Evolutionary conservation across 176 grass and related monocot genomes (phyloP).

Genomic region (Oryza rufipogon): DNA sequence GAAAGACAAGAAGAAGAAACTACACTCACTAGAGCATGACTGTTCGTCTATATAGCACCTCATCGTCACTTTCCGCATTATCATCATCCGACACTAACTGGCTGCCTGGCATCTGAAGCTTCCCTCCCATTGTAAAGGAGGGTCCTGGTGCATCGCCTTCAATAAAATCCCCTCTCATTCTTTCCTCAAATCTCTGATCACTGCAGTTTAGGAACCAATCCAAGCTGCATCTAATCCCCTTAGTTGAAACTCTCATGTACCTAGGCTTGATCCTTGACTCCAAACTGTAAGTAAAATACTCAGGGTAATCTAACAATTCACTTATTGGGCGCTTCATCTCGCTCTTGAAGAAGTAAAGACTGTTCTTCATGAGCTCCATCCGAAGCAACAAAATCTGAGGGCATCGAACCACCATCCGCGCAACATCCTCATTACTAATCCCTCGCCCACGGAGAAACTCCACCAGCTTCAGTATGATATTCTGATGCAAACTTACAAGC

Average conservation of each 20-base stretch:
- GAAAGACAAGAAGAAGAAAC: conserved; percentile 28
- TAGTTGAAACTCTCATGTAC: conserved; percentile 64
- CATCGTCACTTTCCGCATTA: conserved; percentile 76
- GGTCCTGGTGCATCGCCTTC: conserved; percentile 77
- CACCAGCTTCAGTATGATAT: conserved; percentile 68
- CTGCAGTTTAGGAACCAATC: conserved; percentile 99
- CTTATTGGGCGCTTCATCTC: conserved; percentile 79
- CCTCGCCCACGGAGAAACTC: conserved; percentile 77
- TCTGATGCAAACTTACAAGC: conserved; percentile 84
- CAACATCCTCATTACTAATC: conserved; percentile 69
- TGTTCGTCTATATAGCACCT: conserved; percentile 87
- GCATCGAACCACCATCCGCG: conserved; percentile 72
- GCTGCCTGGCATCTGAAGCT: conserved; percentile 78
- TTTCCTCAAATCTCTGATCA: conserved; percentile 87
- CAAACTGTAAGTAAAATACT: conserved; percentile 95
- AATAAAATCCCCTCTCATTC: conserved; percentile 84
- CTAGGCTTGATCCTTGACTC: conserved; percentile 94
- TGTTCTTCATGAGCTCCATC: conserved; percentile 90
- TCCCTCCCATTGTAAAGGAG: conserved; percentile 87
- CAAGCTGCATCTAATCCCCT: conserved; percentile 74
- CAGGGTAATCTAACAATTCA: conserved; percentile 78
- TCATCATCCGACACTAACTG: conserved; percentile 71
- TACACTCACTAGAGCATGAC: conserved; percentile 79
- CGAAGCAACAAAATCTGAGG: conserved; percentile 68
- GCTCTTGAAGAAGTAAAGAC: conserved; percentile 88